Base-by-base conservation (phyloP, 441 rosid genomes). In the Flueggea neowawraea region DNA sequence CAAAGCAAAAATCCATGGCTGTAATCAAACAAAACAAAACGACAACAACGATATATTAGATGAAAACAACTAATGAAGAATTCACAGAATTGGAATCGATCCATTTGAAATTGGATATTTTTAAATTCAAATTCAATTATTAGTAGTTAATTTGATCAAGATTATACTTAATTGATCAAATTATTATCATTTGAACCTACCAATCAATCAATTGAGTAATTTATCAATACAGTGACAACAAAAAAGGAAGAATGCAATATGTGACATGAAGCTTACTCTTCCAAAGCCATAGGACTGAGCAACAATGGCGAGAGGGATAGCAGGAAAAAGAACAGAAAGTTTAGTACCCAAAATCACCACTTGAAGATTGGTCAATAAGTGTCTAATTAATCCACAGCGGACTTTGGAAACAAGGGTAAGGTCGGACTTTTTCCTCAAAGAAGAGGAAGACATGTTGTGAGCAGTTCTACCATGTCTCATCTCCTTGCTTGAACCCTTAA, bases 271-370 rank as follows among this genome's bases (percentile, higher is more conserved):
- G 58, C 86, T 57, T 55, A 85, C 91, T 62, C 85, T 78, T 73
- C 80, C 90, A 57, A 74, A 82, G 3, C 77, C 79, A 31, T 74
- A 77, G 36, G 45, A 64, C 31, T 84, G 59, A 16, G 92, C 96
- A 22, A 74, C 41, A 45, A 90, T 68, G 22, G 98, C 93, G 0
- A 90, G 72, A 3, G 95, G 90, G 52, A 90, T 74, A 16, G 96
- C 91, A 0, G 88, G 91, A 55, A 90, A 85, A 59, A 94, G 86
- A 63, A 90, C 58, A 5, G 86, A 77, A 28, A 94, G 81, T 64
- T 89, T 94, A 2, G 97, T 94, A 28, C 96, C 95, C 13, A 90
- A 65, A 68, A 94, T 52, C 64, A 93, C 95, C 75, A 88, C 91
- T 55, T 87, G 98, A 52, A 93, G 73, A 77, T 93, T 90, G 41